Percentiles rank a stretch among this genome's conserved stretches.
phyloP scores from a whole-genome alignment of 768 basidiomycete species.

The Auriscalpium vulgare region DNA sequence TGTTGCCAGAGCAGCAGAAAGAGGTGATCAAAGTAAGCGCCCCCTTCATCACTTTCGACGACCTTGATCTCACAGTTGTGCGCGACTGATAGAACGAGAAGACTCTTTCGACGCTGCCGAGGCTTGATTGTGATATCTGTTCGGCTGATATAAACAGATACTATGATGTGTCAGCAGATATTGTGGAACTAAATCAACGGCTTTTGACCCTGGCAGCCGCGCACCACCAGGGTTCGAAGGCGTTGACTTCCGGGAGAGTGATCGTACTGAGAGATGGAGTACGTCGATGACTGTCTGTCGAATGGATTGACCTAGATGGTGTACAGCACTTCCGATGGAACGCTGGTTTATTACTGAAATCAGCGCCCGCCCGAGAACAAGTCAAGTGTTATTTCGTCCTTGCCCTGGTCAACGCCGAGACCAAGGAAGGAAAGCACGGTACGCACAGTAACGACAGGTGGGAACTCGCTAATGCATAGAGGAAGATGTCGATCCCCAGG shows the following conservation, averaged over 20 bases:
- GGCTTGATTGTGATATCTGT: slow-evolving; percentile 64
- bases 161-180: slow-evolving; percentile 63
- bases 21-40: slow-evolving; percentile 67
- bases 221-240: slow-evolving; percentile 60
- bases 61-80: background rate
- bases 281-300: slow-evolving; percentile 17
- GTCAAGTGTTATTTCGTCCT: slow-evolving; percentile 59
- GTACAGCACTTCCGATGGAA: slow-evolving; percentile 70
- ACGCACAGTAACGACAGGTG: slow-evolving; percentile 27
- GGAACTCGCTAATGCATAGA: background rate
- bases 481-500: slow-evolving; percentile 49
- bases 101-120: slow-evolving; percentile 48
- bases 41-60: background rate
- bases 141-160: slow-evolving; percentile 61
- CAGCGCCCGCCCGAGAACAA: slow-evolving; percentile 41
- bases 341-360: slow-evolving; percentile 64
- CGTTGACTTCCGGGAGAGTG: slow-evolving; percentile 66
- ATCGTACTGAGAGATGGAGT: slow-evolving; percentile 80
- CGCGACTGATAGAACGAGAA: slow-evolving; percentile 55
- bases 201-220: slow-evolving; percentile 52
- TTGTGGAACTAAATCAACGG: slow-evolving; percentile 53
- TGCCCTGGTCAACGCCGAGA: slow-evolving; percentile 57
- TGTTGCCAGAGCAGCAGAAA: slow-evolving; percentile 90
- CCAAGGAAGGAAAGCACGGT: slow-evolving; percentile 53
- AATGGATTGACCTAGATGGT: background rate